Base-by-base conservation (phyloP, 140 eudicot species). In the Anethum foeniculum region DNA sequence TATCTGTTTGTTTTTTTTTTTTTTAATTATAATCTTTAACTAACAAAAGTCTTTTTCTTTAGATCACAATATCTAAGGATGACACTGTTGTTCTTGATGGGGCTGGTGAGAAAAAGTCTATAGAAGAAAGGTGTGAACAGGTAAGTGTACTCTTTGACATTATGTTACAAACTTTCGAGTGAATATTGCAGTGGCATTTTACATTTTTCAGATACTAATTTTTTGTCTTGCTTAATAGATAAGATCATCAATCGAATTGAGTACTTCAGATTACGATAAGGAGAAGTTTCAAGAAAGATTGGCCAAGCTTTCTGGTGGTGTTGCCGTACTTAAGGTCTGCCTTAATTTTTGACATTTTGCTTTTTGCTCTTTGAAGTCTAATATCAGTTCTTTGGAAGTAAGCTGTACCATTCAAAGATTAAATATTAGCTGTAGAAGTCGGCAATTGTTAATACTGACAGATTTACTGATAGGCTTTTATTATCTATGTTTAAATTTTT, bases 271-370 rank as follows among this genome's bases (percentile, higher is more conserved):
- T 81, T 93, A 93, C 72, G 98, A 93, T 82, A 93, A 90, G 79
- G 98, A 93, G 78, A 93, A 93, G 72, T 80, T 91, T 60, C 95
- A 93, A 83, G 98, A 93, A 76, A 87, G 98, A 80, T 83, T 93
- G 27, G 98, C 98, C 5, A 93, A 91, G 84, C 95, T 93, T 79
- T 93, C 97, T 80, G 98, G 98, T 47, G 98, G 98, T 44, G 93
- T 93, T 77, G 98, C 98, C 62, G 98, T 93, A 27, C 86, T 93
- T 6, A 93, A 93, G 97, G 98, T 91, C 13, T 73, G 85, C 39
- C 3, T 30, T 4, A n/a, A 56, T 34, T 15, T 44, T 51, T 15
- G 8, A 58, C 0, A 5, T 15, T 62, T 62, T 62, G 28, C 0
- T 65, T 15, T 73, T 73, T 72, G 23, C 32, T 39, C 18, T 23